Percentiles rank a stretch among this genome's conserved stretches.
Evolutionary conservation across 2,329 filamentous ascomycete species (phyloP).

Genomic region (Podosphaera xanthii): DNA sequence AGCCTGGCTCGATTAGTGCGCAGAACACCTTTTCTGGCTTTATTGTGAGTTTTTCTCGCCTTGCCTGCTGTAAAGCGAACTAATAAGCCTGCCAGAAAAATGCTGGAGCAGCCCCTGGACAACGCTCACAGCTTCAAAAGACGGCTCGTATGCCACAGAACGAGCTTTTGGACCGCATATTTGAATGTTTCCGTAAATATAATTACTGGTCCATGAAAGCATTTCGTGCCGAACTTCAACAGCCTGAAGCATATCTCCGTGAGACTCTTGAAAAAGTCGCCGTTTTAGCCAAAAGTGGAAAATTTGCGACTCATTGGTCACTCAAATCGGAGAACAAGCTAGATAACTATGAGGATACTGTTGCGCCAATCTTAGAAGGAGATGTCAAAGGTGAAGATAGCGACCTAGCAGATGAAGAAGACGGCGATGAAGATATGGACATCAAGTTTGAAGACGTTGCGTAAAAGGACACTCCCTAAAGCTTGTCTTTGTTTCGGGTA

Average conservation of each 20-base stretch:
- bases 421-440: conserved; percentile 40
- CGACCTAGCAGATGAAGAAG: conserved; percentile 37
- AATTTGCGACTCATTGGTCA: conserved; percentile 70
- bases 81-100: conserved; percentile 24
- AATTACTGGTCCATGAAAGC: conserved; percentile 88
- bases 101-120: conserved; percentile 24
- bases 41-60: conserved; percentile 25
- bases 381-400: conserved; percentile 24
- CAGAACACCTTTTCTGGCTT: conserved; percentile 26
- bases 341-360: conserved; percentile 27
- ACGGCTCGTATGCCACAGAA: conserved; percentile 73
- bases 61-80: background rate
- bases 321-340: conserved; percentile 47
- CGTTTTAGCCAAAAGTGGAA: conserved; percentile 57
- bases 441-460: conserved; percentile 62
- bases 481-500: too few relatives aligned
- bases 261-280: conserved; percentile 67
- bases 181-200: conserved; percentile 62
- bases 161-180: conserved; percentile 69
- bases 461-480: background rate
- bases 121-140: conserved; percentile 55
- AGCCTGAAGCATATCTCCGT: conserved; percentile 85
- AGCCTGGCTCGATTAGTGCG: conserved; percentile 27
- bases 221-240: conserved; percentile 51
- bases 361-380: conserved; percentile 23